Percentiles rank a stretch among this genome's conserved stretches.
These are phyloP conservation scores for Vaccinium myrtillus DNA, from an alignment of 148 eudicot species.

Conservation along the genomic window DNA sequence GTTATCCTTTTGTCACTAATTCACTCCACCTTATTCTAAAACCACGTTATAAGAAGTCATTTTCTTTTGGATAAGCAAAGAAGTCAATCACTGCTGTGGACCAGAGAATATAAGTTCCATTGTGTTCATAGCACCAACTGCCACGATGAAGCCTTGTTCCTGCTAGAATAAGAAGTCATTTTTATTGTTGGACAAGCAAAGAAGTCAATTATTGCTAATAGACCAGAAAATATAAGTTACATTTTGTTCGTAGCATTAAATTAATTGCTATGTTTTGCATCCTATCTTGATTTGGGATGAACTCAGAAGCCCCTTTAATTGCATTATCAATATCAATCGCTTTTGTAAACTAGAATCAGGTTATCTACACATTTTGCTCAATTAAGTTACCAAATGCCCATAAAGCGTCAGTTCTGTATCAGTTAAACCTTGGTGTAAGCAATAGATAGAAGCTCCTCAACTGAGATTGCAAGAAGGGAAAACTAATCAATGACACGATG, in stretches of 20 bases:
- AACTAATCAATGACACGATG: neutral
- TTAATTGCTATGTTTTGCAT: neutral
- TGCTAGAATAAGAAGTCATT: neutral
- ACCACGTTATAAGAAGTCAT: neutral
- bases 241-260: neutral
- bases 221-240: neutral
- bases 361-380: neutral
- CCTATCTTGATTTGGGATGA: neutral
- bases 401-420: neutral
- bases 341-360: neutral
- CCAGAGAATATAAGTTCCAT: neutral
- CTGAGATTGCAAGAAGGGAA: neutral
- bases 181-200: neutral
- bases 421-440: neutral
- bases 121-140: neutral
- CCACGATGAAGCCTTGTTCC: slow-evolving; percentile 1
- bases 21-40: neutral
- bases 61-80: neutral
- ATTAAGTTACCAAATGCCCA: neutral
- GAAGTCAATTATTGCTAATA: neutral
- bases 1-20: neutral
- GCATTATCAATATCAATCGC: neutral
- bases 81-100: neutral
- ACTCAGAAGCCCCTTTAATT: neutral
- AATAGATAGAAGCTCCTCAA: neutral